Evolutionary conservation across 805 yeast species (phyloP).

Genomic region (Starmerella kuoi): DNA sequence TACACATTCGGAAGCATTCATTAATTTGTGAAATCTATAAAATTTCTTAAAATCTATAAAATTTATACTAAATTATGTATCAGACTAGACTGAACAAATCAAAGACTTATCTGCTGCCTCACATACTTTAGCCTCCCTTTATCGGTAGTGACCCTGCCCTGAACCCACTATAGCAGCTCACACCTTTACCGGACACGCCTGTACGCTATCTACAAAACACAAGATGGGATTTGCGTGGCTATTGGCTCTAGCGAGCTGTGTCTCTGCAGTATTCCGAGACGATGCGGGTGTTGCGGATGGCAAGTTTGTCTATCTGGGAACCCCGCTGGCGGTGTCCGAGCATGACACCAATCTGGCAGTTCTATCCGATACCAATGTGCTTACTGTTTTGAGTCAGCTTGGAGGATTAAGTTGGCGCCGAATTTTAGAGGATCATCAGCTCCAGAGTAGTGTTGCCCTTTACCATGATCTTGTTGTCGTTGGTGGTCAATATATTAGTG

Average conservation of each 20-base stretch:
- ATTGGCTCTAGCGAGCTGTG: conserved; percentile 2
- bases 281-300: conserved; percentile 29
- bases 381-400: conserved; percentile 21
- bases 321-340: conserved; percentile 12
- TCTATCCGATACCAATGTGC: conserved; percentile 19
- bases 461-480: conserved; percentile 7
- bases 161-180: too few relatives aligned
- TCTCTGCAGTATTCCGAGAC: conserved; percentile 27
- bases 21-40: too few relatives aligned
- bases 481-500: conserved; percentile 13
- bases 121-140: too few relatives aligned
- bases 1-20: too few relatives aligned
- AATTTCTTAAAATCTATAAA: too few relatives aligned
- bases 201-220: too few relatives aligned
- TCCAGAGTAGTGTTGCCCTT: conserved; percentile 9
- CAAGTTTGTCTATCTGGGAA: conserved; percentile 25
- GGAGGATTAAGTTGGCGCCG: conserved; percentile 27
- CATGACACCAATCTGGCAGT: conserved; percentile 17
- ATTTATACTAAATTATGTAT: too few relatives aligned
- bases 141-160: too few relatives aligned
- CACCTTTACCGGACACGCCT: too few relatives aligned
- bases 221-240: not conserved
- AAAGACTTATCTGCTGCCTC: too few relatives aligned
- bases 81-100: too few relatives aligned
- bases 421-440: conserved; percentile 7